Percentiles rank a stretch among this genome's conserved stretches.
Conservation (phyloP, 495 filamentous ascomycete species). For the Tricharina praecox region DNA sequence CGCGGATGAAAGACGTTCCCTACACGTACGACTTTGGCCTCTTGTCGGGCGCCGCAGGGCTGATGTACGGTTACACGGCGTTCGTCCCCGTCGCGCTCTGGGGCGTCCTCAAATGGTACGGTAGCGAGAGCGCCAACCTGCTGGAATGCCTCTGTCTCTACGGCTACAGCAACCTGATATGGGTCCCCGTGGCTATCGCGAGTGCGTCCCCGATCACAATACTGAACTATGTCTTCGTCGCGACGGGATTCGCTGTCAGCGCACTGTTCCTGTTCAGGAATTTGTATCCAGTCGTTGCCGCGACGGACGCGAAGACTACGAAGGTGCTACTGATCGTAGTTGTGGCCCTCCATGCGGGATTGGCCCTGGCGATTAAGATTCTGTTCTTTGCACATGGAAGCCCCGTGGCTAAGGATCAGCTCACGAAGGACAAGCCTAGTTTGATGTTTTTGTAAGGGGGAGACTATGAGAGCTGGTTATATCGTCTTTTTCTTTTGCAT, state of each 20-base stretch:
- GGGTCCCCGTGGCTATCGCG: slow-evolving; percentile 86
- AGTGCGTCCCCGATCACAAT: slow-evolving; percentile 68
- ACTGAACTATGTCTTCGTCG: slow-evolving; percentile 88
- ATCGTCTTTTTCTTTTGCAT: too few relatives aligned
- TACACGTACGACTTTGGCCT: slow-evolving; percentile 80
- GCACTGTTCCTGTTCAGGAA: slow-evolving; percentile 81
- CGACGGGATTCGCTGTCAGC: slow-evolving; percentile 69
- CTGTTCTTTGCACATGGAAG: slow-evolving; percentile 62
- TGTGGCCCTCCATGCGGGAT: slow-evolving; percentile 64
- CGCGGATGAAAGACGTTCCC: slow-evolving; percentile 39
- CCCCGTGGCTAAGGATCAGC: slow-evolving; percentile 8
- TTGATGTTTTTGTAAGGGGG: too few relatives aligned
- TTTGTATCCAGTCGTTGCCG: slow-evolving; percentile 80
- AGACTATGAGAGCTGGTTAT: too few relatives aligned
- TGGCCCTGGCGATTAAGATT: slow-evolving; percentile 86
- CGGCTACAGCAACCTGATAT: slow-evolving; percentile 87
- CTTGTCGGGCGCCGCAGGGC: slow-evolving; percentile 63
- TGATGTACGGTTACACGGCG: slow-evolving; percentile 86
- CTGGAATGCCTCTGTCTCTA: slow-evolving; percentile 90
- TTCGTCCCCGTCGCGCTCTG: slow-evolving; percentile 65
- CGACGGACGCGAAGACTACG: slow-evolving; percentile 79
- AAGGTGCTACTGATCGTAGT: slow-evolving; percentile 74
- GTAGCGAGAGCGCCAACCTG: slow-evolving; percentile 68
- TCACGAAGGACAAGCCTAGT: too few relatives aligned
- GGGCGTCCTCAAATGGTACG: slow-evolving; percentile 85